phyloP scores from a whole-genome alignment of 2,329 filamentous ascomycete species.

The Beauveria sp. region DNA sequence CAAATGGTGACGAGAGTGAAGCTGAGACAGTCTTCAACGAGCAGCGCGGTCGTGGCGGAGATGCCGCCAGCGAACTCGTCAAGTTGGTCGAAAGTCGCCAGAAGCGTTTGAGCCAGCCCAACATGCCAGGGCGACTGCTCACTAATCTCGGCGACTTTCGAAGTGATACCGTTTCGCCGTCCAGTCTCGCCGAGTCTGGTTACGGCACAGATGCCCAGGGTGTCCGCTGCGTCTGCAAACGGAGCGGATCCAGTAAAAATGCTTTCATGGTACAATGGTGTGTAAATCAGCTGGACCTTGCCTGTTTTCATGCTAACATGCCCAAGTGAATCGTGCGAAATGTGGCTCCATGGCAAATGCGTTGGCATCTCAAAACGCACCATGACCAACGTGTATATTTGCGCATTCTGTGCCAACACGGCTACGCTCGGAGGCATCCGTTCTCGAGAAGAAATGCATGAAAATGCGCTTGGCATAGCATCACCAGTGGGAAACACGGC shows the following conservation, averaged over 20 bases:
- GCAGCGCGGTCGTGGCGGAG: conserved; percentile 35
- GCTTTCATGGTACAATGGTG: conserved; percentile 59
- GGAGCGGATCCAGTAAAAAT: conserved; percentile 35
- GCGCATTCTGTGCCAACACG: conserved; percentile 55
- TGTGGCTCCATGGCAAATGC: conserved; percentile 58
- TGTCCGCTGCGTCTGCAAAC: conserved; percentile 52
- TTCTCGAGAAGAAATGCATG: conserved; percentile 35
- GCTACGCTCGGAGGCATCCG: conserved; percentile 45
- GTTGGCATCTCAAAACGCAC: conserved; percentile 50
- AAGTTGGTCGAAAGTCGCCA: conserved; percentile 49
- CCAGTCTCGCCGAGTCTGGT: conserved; percentile 42
- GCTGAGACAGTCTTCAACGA: conserved; percentile 51
- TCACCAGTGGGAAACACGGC: conserved; percentile 37
- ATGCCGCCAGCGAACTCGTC: conserved; percentile 53
- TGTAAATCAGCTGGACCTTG: conserved; percentile 18
- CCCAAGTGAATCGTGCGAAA: conserved; percentile 54
- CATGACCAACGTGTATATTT: conserved; percentile 56
- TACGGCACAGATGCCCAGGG: conserved; percentile 32
- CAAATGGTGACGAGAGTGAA: conserved; percentile 46
- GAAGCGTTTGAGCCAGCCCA: conserved; percentile 29
- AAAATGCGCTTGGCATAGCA: conserved; percentile 18
- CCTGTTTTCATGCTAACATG: not conserved
- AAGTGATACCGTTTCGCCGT: conserved; percentile 41
- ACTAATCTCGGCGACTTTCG: conserved; percentile 26
- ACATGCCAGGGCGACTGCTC: conserved; percentile 28